Percentiles rank a stretch among this genome's conserved stretches.
Conservation (phyloP, 768 basidiomycete species). For the Trametes villosa region DNA sequence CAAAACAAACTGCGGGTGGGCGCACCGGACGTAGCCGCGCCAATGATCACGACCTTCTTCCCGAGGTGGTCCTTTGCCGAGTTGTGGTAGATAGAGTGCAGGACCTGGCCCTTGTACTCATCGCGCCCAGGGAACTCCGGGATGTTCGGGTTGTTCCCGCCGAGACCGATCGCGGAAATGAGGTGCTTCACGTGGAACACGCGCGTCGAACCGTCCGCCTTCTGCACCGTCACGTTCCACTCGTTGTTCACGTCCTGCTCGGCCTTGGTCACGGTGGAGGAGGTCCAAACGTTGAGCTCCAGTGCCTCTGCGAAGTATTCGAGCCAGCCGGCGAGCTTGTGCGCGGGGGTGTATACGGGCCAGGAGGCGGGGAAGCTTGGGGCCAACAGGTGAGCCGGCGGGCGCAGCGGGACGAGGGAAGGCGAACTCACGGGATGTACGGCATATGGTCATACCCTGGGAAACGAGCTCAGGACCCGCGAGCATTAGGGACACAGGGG, state of each 20-base stretch:
- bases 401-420: background rate
- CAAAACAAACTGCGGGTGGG: background rate
- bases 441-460: constrained; percentile 54
- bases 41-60: constrained; percentile 74
- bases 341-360: constrained; percentile 62
- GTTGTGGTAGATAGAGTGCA: constrained; percentile 63
- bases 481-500: background rate
- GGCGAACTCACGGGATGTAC: constrained; percentile 53
- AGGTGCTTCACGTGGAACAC: constrained; percentile 39
- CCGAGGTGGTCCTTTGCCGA: constrained; percentile 60
- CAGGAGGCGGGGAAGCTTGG: constrained; percentile 60
- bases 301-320: constrained; percentile 63
- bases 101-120: constrained; percentile 61
- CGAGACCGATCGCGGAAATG: constrained; percentile 46
- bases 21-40: constrained; percentile 62
- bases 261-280: constrained; percentile 35
- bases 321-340: constrained; percentile 70
- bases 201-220: constrained; percentile 41
- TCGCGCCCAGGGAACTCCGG: constrained; percentile 47
- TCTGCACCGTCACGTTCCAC: constrained; percentile 36
- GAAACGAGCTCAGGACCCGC: background rate
- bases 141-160: constrained; percentile 43
- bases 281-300: constrained; percentile 71
- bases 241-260: constrained; percentile 28
- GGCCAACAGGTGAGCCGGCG: background rate